phyloP scores from a whole-genome alignment of 768 basidiomycete genomes.

The Coprinellus aureogranulatus region DNA sequence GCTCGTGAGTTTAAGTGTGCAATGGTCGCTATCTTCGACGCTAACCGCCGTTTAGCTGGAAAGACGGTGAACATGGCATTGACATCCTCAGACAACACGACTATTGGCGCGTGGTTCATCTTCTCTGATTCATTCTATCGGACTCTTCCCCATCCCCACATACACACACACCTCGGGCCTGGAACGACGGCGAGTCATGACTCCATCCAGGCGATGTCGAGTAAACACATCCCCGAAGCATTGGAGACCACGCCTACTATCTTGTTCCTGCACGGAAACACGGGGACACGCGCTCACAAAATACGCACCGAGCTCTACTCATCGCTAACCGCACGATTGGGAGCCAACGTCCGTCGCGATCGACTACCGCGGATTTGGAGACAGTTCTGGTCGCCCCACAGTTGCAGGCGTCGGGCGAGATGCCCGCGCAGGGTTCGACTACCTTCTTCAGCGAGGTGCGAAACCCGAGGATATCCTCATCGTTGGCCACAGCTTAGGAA shows the following conservation, averaged over 20 bases:
- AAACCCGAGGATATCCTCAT: constrained; percentile 52
- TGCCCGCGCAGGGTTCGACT: constrained; percentile 65
- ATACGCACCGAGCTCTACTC: constrained; percentile 53
- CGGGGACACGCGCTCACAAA: constrained; percentile 55
- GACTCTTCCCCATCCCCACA: constrained; percentile 32
- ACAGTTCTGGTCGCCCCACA: constrained; percentile 62
- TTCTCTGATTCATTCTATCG: constrained; percentile 52
- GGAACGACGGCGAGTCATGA: neutral
- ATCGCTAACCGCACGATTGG: constrained; percentile 47
- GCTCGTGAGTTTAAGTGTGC: constrained; percentile 41
- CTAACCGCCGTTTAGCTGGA: constrained; percentile 39
- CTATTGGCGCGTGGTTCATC: constrained; percentile 67
- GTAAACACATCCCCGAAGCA: constrained; percentile 26
- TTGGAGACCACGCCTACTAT: constrained; percentile 49
- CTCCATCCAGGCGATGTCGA: constrained; percentile 24
- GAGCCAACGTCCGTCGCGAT: constrained; percentile 61
- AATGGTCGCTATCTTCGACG: neutral
- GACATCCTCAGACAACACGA: constrained; percentile 60
- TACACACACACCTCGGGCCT: constrained; percentile 21
- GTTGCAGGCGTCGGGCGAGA: constrained; percentile 59
- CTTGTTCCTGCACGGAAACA: constrained; percentile 74
- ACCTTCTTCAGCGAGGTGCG: constrained; percentile 51
- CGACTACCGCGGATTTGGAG: constrained; percentile 78
- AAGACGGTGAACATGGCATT: constrained; percentile 61
- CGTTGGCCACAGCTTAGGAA: constrained; percentile 75